Base-by-base conservation (phyloP, 768 basidiomycete genomes). In the Macrolepiota albuminosa region DNA sequence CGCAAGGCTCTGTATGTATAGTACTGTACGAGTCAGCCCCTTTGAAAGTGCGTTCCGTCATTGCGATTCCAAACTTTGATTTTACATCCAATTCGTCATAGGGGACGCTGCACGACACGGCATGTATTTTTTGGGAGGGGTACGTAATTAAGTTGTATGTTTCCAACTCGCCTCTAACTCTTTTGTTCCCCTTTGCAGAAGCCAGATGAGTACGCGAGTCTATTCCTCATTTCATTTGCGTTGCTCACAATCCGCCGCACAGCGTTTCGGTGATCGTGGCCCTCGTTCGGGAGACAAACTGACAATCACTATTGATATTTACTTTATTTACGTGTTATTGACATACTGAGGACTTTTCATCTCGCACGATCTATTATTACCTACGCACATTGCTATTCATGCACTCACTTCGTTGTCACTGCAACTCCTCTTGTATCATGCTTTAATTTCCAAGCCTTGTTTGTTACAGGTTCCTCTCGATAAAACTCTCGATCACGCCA, bases 401-500 rank as follows among this genome's bases (percentile, higher is more conserved):
- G 6, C 47, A 39, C 29, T 39, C 29, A 50, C 18, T 49, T 33
- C 31, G 8, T 56, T 56, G 63, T 48, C 33, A 63, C 59, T 57
- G 54, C 49, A 58, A 57, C 9, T 34, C 36, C 39, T 29, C 54
- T 49, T 63, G 42, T 42, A 45, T 34, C 50, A 39, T 45, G 42
- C 33, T 29, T 40, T 14, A 10, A 24, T 40, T 59, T 49, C 21
- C 31, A 4, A 6, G 18, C 16, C 5, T 34, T 54, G 7, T 53
- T 57, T 42, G 8, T 61, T 67, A 88, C 57, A 88, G 67, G 47
- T 74, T 77, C 54, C 89, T 77, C 69, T 94, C 92, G 61, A 95
- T 84, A 73, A 88, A 89, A 66, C 89, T 90, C 72, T 92, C 82
- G 56, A 95, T 90, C 37, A 86, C 78, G 36, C 93, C 93, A 24